Evolutionary conservation across 495 filamentous ascomycete genomes (phyloP), one percentile per base, ranked within the genome.

Genomic region (Schizothecium vesticola): DNA sequence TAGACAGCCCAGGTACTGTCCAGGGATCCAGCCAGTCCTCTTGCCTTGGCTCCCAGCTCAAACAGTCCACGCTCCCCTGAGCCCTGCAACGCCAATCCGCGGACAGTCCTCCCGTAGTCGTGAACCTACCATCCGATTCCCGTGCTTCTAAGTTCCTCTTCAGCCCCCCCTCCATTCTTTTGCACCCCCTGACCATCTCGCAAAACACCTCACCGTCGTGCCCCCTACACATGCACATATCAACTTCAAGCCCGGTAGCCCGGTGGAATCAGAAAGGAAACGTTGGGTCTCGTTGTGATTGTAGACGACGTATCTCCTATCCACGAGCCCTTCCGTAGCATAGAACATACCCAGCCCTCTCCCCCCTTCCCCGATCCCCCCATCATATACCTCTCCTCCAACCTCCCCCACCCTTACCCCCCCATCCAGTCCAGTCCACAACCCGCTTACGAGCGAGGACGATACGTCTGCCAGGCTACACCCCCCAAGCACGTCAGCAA

Each of bases 381-480:
- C 19, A 19, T 11, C 28, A 65, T 43, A 65, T 19, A 57, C 64
- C 29, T 59, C 25, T 22, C 25, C 28, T n/a, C 11, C 43, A 13
- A 36, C 56, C 16, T 26, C 33, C 28, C 36, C 59, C 57, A 8
- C 51, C 29, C 11, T 56, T 24, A 21, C 24, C 31, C 23, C 60
- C 26, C 66, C 26, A 22, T 55, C 26, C 19, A 33, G 57, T 22
- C 56, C 28, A 66, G n/a, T 13, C 59, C 56, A 1, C 62, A 43
- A 5, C 63, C 21, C 23, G 58, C 67, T 72, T 81, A 81, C 60
- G 73, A 70, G 71, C 80, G 79, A 69, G 82, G 82, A 86, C 93
- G 93, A 80, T 93, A 88, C 75, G 86, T 92, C 86, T 96, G 92
- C 91, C 91, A 96, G 76, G 90, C 92, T 96, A 75, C 62, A 77